Percentiles rank a stretch among this genome's conserved stretches.
These are phyloP conservation scores for Penicillium robsamsonii DNA, from an alignment of 495 filamentous ascomycete species.

Conservation along the genomic window DNA sequence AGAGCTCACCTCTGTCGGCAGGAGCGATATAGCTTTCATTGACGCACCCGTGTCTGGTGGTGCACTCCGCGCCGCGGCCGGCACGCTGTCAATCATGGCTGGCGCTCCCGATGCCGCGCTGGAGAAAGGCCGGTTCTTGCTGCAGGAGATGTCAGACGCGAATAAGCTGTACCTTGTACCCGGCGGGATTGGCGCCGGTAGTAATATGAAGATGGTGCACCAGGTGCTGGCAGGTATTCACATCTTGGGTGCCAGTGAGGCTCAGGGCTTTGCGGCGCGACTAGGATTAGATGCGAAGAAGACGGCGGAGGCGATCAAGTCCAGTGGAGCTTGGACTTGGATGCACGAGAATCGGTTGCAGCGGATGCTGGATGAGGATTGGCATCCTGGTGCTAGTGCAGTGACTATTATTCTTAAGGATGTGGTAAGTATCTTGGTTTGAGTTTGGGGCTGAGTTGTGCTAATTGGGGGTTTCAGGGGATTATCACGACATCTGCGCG, in stretches of 20 bases:
- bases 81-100: conserved; percentile 79
- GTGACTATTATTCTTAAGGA: conserved; percentile 80
- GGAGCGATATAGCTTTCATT: conserved; percentile 65
- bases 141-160: conserved; percentile 58
- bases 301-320: conserved; percentile 56
- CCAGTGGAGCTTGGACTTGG: conserved; percentile 66
- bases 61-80: conserved; percentile 67
- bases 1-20: conserved; percentile 51
- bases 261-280: conserved; percentile 67
- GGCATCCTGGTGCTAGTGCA: conserved; percentile 63
- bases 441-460: neutral
- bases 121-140: conserved; percentile 54
- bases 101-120: conserved; percentile 60
- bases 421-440: conserved; percentile 41
- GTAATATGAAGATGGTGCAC: conserved; percentile 86
- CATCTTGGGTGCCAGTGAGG: conserved; percentile 70
- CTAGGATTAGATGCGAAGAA: conserved; percentile 61
- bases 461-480: conserved; percentile 35
- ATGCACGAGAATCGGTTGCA: conserved; percentile 78
- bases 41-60: conserved; percentile 79
- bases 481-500: conserved; percentile 74
- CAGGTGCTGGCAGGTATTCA: conserved; percentile 77
- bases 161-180: conserved; percentile 70
- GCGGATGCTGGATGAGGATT: conserved; percentile 66
- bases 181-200: conserved; percentile 73